Base-by-base conservation (phyloP, 257 asterid genomes). In the Solanum medicagineum region DNA sequence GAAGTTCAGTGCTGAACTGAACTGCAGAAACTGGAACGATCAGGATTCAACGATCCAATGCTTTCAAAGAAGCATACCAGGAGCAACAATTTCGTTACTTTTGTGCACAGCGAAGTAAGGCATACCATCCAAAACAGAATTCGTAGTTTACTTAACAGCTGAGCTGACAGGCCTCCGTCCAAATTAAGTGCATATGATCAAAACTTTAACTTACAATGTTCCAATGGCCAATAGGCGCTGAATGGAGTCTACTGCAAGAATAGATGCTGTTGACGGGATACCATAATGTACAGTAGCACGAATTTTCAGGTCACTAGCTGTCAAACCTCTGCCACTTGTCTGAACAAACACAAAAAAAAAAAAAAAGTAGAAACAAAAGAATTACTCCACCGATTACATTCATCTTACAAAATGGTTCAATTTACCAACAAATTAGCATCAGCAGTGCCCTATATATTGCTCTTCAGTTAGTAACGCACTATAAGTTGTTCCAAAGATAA, bases 141-240 rank as follows among this genome's bases (percentile, higher is more conserved):
- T 8, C 26, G 63, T 15, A 9, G 24, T 26, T 51, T 24, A 54
- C 82, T 74, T 51, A 77, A 51, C 45, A 51, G 62, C 63, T 77
- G 24, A 77, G 44, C 62, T 14, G 59, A 77, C 45, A 77, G 83
- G 83, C 17, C 16, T 77, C 26, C n/a, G 8, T 53, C 83, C 83
- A 53, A 49, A 77, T 53, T 20, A 83, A 83, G 53, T 63, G 57
- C 60, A 63, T 32, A 74, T 13, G 44, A n/a, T 13, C 54, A 80
- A 54, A 13, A 29, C 6, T 70, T 14, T 40, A 47, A 89, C 97
- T 90, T 84, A 95, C 98, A 91, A 89, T 83, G 98, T 92, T 65
- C 94, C 98, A 85, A 94, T 85, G 26, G 98, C 98, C 89, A 95
- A 91, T 36, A 95, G 91, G 79, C 95, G 92, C 88, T 95, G 98